A percentile compares a stretch with the other conserved stretches of the same genome.
These are phyloP conservation scores for Hippophae rhamnoides DNA, from an alignment of 306 rosid genomes.

Conservation along the genomic window DNA sequence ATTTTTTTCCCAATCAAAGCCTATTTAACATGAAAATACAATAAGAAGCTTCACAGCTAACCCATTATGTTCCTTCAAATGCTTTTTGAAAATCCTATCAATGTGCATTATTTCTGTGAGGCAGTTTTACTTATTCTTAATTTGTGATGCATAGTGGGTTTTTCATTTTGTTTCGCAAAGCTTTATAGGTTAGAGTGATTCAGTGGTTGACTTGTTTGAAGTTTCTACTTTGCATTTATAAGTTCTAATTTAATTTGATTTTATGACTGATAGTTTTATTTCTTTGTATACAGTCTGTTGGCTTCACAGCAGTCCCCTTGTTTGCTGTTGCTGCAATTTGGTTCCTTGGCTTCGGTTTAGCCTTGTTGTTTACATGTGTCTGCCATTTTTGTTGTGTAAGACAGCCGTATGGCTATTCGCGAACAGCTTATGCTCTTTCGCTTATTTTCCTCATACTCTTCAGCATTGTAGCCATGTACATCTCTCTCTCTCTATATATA, in stretches of 20 bases:
- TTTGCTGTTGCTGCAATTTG: conserved; percentile 41
- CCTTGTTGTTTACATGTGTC: conserved; percentile 24
- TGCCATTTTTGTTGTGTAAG: conserved; percentile 28
- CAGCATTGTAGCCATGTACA: conserved; percentile 35
- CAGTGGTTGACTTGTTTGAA: too few relatives aligned
- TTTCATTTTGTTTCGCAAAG: not conserved
- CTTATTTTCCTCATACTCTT: conserved; percentile 34
- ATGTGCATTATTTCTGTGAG: too few relatives aligned
- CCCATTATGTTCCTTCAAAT: too few relatives aligned
- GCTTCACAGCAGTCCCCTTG: conserved; percentile 47
- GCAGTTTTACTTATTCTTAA: too few relatives aligned
- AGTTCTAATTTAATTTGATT: too few relatives aligned
- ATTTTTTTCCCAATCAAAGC: too few relatives aligned
- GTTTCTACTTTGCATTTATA: not conserved
- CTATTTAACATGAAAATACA: too few relatives aligned
- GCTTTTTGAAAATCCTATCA: too few relatives aligned
- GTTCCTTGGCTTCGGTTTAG: conserved; percentile 39
- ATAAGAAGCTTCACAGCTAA: too few relatives aligned
- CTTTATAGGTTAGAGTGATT: not conserved
- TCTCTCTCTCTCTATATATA: conserved; percentile 1
- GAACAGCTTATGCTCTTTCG: conserved; percentile 31
- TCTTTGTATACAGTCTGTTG: conserved; percentile 34
- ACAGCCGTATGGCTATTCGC: conserved; percentile 32
- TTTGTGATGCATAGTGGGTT: too few relatives aligned
- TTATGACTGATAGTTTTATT: not conserved